phyloP scores from a whole-genome alignment of 208 protist species.

The Angomonas deanei region DNA sequence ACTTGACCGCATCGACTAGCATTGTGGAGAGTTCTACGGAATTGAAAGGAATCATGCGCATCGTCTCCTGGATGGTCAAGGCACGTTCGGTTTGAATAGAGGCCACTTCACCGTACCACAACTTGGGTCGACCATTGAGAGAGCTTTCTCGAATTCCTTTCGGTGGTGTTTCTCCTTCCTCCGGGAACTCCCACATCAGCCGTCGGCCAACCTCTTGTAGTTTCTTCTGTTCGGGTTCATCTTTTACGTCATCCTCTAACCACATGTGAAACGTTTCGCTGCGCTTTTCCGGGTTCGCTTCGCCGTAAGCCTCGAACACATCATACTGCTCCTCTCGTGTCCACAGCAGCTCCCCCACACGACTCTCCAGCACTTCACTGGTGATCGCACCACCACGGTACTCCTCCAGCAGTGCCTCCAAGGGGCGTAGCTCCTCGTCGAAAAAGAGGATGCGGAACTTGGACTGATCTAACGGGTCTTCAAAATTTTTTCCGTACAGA shows the following conservation, averaged over 20 bases:
- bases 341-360: conserved; percentile 10
- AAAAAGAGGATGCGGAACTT: conserved; percentile 19
- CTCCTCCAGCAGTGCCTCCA: conserved; percentile 3
- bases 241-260: not conserved
- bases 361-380: conserved; percentile 1
- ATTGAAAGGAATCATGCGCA: not conserved
- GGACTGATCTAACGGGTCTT: not conserved
- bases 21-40: not conserved
- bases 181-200: not conserved
- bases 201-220: not conserved
- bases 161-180: not conserved
- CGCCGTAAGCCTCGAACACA: conserved; percentile 8
- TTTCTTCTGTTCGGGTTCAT: too few relatives aligned
- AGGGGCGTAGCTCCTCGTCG: conserved; percentile 12
- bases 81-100: not conserved
- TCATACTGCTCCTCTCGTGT: conserved; percentile 19
- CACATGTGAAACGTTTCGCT: not conserved
- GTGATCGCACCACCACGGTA: not conserved
- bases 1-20: not conserved
- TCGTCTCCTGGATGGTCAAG: not conserved
- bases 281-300: too few relatives aligned
- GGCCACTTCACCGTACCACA: not conserved
- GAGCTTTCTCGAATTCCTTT: too few relatives aligned
- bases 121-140: too few relatives aligned
- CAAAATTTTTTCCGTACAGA: conserved; percentile 9